These are phyloP conservation scores for Cunninghamia lanceolata DNA, from an alignment of 75 land plant genomes.

Conservation along the genomic window DNA sequence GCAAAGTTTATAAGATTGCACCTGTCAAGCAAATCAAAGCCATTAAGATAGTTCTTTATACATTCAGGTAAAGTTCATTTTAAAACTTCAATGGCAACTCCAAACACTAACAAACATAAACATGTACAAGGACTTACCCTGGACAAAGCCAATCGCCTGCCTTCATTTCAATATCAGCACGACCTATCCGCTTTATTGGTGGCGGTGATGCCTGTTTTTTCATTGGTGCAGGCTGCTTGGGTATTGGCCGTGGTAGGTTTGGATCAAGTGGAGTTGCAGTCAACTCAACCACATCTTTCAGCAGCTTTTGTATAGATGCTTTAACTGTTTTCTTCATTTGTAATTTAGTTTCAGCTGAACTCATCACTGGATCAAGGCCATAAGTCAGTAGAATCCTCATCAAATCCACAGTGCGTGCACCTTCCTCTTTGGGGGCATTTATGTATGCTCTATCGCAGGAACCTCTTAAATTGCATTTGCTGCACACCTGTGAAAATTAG, in stretches of 20 bases:
- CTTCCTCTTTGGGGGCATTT: slow-evolving; percentile 37
- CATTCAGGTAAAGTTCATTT: neutral
- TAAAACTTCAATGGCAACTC: neutral
- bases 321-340: slow-evolving; percentile 25
- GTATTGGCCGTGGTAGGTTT: slow-evolving; percentile 34
- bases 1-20: slow-evolving; percentile 77
- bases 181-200: neutral
- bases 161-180: slow-evolving; percentile 41
- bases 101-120: neutral
- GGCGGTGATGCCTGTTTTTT: neutral
- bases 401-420: slow-evolving; percentile 71
- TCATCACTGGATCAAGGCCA: slow-evolving; percentile 53
- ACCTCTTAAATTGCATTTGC: slow-evolving; percentile 65
- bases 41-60: neutral
- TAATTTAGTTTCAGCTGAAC: slow-evolving; percentile 31
- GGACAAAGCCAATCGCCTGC: slow-evolving; percentile 81
- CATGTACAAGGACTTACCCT: slow-evolving; percentile 21
- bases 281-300: slow-evolving; percentile 54
- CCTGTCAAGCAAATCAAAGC: slow-evolving; percentile 26
- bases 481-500: slow-evolving; percentile 64
- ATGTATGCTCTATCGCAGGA: slow-evolving; percentile 83
- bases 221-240: slow-evolving; percentile 12
- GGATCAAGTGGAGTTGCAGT: slow-evolving; percentile 61
- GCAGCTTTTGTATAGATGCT: slow-evolving; percentile 50
- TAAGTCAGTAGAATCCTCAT: slow-evolving; percentile 58